Evolutionary conservation across 2,329 filamentous ascomycete genomes (phyloP).

Genomic region (Penicillium crustosum): DNA sequence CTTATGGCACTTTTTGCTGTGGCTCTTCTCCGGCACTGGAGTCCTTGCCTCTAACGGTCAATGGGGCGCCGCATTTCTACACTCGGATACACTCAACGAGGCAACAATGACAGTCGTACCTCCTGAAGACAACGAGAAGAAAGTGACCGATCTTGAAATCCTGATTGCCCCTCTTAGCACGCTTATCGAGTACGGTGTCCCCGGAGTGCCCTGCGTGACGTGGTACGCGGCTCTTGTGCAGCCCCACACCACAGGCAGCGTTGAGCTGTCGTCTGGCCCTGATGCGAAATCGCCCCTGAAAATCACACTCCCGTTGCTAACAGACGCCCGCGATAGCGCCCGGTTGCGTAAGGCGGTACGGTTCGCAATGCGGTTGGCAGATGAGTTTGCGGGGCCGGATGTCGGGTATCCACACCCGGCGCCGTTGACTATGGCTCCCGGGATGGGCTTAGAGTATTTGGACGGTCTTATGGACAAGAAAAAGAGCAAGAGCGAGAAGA

Average conservation of each 20-base stretch:
- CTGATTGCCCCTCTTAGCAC: not conserved
- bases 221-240: constrained; percentile 7
- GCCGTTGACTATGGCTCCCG: not conserved
- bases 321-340: not conserved
- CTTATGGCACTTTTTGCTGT: constrained; percentile 1
- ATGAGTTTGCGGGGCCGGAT: not conserved
- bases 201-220: constrained; percentile 1
- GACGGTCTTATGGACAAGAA: not conserved
- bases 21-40: constrained; percentile 1
- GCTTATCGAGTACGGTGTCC: constrained; percentile 1
- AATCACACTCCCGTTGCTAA: not conserved
- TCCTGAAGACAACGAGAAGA: not conserved
- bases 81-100: not conserved
- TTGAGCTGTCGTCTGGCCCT: not conserved
- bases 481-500: not conserved
- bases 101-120: not conserved
- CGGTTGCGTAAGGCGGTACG: not conserved
- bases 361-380: constrained; percentile 6
- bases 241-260: not conserved
- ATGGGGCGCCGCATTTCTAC: constrained; percentile 4
- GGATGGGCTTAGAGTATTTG: not conserved
- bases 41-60: constrained; percentile 5
- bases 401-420: not conserved
- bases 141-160: constrained; percentile 3
- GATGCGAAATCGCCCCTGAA: not conserved